Conservation (phyloP, 805 yeast species). For the Monosporozyma siamensis region DNA sequence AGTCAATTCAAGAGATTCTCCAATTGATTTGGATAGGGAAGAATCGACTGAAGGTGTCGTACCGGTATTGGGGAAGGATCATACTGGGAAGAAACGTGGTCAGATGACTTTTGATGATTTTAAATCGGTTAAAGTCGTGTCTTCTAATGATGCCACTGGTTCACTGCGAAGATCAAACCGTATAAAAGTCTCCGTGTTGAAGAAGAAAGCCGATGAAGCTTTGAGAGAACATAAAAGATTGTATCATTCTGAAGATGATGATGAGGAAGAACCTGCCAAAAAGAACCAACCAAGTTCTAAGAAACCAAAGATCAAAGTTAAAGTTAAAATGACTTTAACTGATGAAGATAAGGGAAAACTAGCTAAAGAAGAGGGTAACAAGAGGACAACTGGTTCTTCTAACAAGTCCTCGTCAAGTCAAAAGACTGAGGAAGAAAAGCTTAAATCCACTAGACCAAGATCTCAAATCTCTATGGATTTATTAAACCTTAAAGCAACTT, state of each 20-base stretch:
- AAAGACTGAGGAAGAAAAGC: constrained; percentile 2
- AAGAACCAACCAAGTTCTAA: not conserved
- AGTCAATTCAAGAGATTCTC: not conserved
- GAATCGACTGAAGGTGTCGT: not conserved
- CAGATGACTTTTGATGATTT: constrained; percentile 27
- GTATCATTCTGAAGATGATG: not conserved
- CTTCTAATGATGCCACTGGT: not conserved
- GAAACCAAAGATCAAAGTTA: not conserved
- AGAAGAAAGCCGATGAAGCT: not conserved
- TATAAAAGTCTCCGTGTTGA: not conserved
- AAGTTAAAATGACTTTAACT: not conserved
- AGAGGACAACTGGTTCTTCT: not conserved
- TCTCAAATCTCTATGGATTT: constrained; percentile 13
- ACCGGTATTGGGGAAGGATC: too few relatives aligned
- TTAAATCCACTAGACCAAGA: constrained; percentile 6
- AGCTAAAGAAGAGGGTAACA: not conserved
- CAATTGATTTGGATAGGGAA: not conserved
- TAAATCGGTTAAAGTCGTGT: constrained; percentile 17
- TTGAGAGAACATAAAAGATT: not conserved
- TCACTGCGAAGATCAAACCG: constrained; percentile 1
- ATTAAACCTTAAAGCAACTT: constrained; percentile 1
- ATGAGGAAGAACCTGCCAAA: not conserved
- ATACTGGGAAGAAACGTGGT: constrained; percentile 12
- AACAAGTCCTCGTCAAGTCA: too few relatives aligned
- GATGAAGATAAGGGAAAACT: not conserved